Evolutionary conservation across 2,329 filamentous ascomycete species (phyloP).

Genomic region (Lachnellula arida): DNA sequence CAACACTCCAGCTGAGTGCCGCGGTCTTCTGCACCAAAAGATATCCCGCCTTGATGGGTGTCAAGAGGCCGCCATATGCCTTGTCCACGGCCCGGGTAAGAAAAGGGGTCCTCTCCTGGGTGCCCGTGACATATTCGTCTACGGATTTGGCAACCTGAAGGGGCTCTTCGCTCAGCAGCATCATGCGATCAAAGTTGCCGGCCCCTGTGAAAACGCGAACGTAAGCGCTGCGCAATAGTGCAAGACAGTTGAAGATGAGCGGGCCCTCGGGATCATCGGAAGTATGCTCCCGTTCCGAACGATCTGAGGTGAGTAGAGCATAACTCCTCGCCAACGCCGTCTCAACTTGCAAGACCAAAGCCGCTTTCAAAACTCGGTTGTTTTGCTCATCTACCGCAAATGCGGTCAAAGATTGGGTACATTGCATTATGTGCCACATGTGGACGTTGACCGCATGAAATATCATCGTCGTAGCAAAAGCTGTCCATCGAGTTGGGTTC

Average conservation of each 20-base stretch:
- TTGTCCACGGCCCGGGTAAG: conserved; percentile 29
- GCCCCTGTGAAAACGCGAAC: not conserved
- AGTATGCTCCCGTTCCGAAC: not conserved
- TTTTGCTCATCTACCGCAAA: too few relatives aligned
- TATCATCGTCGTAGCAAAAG: too few relatives aligned
- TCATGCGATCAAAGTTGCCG: not conserved
- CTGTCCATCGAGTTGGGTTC: too few relatives aligned
- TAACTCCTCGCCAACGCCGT: not conserved
- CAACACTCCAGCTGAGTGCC: conserved; percentile 32
- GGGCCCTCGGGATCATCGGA: conserved; percentile 2
- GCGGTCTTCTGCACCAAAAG: conserved; percentile 31
- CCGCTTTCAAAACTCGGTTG: not conserved
- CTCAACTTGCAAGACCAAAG: not conserved
- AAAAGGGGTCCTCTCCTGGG: conserved; percentile 4
- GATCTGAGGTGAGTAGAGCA: not conserved
- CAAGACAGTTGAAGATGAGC: conserved; percentile 2
- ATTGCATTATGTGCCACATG: too few relatives aligned
- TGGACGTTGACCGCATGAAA: too few relatives aligned
- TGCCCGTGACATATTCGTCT: too few relatives aligned
- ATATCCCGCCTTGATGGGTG: conserved; percentile 27
- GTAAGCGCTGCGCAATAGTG: conserved; percentile 1
- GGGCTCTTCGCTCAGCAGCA: not conserved
- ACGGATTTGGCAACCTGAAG: not conserved
- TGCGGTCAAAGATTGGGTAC: too few relatives aligned
- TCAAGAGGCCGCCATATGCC: conserved; percentile 29